These are phyloP conservation scores for Colletotrichum lupini DNA, from an alignment of 2,329 filamentous ascomycete species.

Conservation along the genomic window DNA sequence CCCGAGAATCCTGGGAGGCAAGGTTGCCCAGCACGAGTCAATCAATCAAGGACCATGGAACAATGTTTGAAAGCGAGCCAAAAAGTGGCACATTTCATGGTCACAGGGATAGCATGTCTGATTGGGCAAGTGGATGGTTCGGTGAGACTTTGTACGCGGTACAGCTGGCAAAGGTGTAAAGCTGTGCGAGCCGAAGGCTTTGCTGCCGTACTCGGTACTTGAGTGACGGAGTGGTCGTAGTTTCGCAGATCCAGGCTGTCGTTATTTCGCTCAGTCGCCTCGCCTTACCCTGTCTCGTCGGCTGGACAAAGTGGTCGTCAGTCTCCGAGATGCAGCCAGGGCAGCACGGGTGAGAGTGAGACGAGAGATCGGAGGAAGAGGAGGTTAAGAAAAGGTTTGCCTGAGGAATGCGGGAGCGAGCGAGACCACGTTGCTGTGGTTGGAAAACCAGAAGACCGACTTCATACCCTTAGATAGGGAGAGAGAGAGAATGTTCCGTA, in stretches of 20 bases:
- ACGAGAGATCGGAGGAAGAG: not conserved
- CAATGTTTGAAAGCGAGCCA: conserved; percentile 18
- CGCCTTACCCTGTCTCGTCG: conserved; percentile 1
- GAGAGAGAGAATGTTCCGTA: not conserved
- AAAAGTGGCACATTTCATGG: conserved; percentile 25
- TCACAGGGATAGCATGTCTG: conserved; percentile 25
- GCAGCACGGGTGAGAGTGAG: not conserved
- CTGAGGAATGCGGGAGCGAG: conserved; percentile 16
- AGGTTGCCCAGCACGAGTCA: conserved; percentile 25
- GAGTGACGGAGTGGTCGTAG: not conserved
- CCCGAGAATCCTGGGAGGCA: conserved; percentile 3
- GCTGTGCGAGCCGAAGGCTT: not conserved
- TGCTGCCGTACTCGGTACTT: conserved; percentile 14
- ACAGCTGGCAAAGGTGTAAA: not conserved
- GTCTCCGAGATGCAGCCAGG: conserved; percentile 10
- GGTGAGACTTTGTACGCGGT: conserved; percentile 26
- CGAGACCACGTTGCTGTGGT: conserved; percentile 11
- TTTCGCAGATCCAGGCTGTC: conserved; percentile 29
- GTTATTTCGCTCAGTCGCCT: conserved; percentile 32
- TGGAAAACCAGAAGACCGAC: not conserved
- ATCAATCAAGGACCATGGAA: conserved; percentile 23
- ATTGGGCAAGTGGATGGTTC: conserved; percentile 25
- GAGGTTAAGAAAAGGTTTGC: conserved; percentile 27
- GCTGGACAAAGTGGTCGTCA: not conserved
- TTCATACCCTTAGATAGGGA: not conserved